These are phyloP conservation scores for Turnera subulata DNA, from an alignment of 345 rosid genomes.

Conservation along the genomic window DNA sequence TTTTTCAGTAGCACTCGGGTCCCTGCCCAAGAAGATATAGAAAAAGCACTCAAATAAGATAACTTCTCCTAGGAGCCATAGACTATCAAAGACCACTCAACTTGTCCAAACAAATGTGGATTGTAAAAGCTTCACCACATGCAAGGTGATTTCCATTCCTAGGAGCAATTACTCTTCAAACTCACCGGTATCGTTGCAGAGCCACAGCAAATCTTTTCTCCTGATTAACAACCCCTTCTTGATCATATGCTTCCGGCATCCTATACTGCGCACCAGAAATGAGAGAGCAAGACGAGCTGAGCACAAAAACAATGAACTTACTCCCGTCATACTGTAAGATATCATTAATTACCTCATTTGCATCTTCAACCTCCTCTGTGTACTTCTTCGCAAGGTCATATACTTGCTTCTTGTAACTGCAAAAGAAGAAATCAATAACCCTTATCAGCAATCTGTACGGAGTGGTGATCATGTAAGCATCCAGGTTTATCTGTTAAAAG, in stretches of 20 bases:
- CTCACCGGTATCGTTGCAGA: conserved; percentile 78
- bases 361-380: conserved; percentile 59
- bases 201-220: conserved; percentile 95
- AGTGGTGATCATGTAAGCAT: background rate
- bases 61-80: conserved; percentile 1
- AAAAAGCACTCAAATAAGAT: conserved; percentile 2
- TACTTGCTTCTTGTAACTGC: conserved; percentile 77
- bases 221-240: conserved; percentile 74
- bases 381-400: conserved; percentile 82
- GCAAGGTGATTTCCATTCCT: too few species aligned
- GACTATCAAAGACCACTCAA: background rate
- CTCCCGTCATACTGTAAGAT: background rate
- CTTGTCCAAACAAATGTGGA: conserved; percentile 15
- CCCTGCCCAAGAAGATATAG: conserved; percentile 35
- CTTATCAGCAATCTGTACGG: background rate
- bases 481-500: background rate
- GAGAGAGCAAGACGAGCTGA: background rate
- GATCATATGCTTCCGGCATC: conserved; percentile 97
- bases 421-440: conserved; percentile 13
- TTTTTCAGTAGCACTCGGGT: conserved; percentile 61
- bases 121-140: too few species aligned
- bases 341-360: conserved; percentile 50
- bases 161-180: conserved; percentile 8
- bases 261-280: conserved; percentile 55
- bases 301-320: too few species aligned